phyloP scores from a whole-genome alignment of 768 basidiomycete genomes.

The Boletellus sp. region DNA sequence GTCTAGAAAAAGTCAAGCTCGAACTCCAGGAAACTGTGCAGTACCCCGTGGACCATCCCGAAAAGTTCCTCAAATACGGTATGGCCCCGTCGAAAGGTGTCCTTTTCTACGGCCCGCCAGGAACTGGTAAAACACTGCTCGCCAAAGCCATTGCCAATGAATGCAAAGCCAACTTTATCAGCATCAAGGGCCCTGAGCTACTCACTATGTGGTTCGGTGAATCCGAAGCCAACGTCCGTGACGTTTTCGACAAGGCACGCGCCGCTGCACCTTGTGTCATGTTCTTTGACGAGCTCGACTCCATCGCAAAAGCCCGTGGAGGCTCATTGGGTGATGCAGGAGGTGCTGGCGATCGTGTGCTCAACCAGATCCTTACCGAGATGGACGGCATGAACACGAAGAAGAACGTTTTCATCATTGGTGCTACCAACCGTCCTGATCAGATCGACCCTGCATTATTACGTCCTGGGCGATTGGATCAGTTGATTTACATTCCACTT shows the following conservation, averaged over 20 bases:
- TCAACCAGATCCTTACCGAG: conserved; percentile 96
- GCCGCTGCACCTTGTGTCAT: conserved; percentile 99
- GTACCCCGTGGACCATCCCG: conserved; percentile 99
- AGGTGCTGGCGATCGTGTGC: conserved; percentile 95
- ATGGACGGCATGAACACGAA: conserved; percentile 99
- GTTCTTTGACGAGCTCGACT: conserved; percentile 99
- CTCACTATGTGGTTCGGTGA: conserved; percentile 99
- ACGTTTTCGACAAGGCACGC: conserved; percentile 99
- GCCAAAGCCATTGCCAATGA: conserved; percentile 99
- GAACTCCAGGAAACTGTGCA: conserved; percentile 99
- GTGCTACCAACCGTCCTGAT: conserved; percentile 95
- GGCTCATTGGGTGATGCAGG: conserved; percentile 82
- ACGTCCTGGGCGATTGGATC: conserved; percentile 97
- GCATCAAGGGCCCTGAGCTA: conserved; percentile 98
- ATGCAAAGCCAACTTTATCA: conserved; percentile 99
- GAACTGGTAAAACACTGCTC: conserved; percentile 98
- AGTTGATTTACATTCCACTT: conserved; percentile 98
- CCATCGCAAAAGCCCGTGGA: conserved; percentile 97
- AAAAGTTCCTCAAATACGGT: conserved; percentile 99
- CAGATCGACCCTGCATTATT: conserved; percentile 91
- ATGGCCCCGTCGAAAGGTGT: conserved; percentile 99
- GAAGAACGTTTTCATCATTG: conserved; percentile 99
- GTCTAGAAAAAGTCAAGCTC: conserved; percentile 98
- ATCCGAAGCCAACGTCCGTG: conserved; percentile 99
- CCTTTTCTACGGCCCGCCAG: conserved; percentile 98